Evolutionary conservation across 2,329 filamentous ascomycete genomes (phyloP), one percentile per base, ranked within the genome.

Genomic region (Capronia epimyces): DNA sequence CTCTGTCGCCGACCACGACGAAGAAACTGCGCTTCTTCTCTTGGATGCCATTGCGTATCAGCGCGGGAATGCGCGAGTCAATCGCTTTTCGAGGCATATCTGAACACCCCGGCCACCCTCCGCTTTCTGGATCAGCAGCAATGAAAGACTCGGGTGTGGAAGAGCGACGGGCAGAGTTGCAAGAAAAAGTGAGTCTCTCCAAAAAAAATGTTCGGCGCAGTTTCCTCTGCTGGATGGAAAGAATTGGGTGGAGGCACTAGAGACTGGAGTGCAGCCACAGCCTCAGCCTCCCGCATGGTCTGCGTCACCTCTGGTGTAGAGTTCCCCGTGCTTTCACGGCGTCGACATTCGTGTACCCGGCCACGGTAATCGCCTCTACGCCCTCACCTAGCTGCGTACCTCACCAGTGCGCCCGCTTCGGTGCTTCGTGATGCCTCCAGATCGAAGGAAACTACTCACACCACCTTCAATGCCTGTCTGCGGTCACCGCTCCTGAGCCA

Each of bases 21-120:
- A 98, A 94, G 76, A 98, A 96, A 74, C 87, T 95, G 69, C 93
- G 82, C 75, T 97, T 97, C 80, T 95, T 96, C 70, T 96, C 89
- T 70, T 78, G 88, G 56, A 90, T 77, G 60, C 87, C 86, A 86
- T 95, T 96, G 68, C 84, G 82, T 65, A 96, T 91, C 63, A 96
- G 82, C 69, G 89, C 84, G 54, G 86, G 87, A 64, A 96, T 95
- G 70, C 89, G 87, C 73, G 87, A 86, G 71, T 95, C 89, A 66
- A 88, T 89, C 43, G 71, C 71, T 63, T 75, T 75, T 58, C 71
- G 68, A 56, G 68, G 67, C 71, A 70, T 71, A 37, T 66, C 46
- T 21, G 27, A 21, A 27, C 34, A 42, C 13, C 50, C 55, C 56
- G 44, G 46, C 53, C 57, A 40, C 49, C 55, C 51, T 50, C 55